These are phyloP conservation scores for Triticum aestivum DNA, from an alignment of 176 grass and related monocot species.

Conservation along the genomic window DNA sequence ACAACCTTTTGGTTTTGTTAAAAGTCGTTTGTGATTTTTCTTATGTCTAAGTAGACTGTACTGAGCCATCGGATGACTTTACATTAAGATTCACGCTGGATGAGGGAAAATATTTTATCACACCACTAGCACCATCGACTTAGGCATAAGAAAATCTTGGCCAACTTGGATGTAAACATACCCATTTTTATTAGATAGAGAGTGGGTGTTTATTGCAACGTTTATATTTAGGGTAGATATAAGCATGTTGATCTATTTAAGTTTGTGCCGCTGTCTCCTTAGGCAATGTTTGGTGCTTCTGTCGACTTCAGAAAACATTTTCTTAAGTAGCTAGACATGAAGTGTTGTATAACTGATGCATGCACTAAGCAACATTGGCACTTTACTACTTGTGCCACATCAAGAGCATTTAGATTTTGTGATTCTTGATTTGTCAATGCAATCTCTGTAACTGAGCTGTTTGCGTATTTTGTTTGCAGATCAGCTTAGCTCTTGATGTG, in stretches of 20 bases:
- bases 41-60: too few species aligned
- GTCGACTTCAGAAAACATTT: not conserved
- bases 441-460: conserved; percentile 9
- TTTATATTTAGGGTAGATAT: too few species aligned
- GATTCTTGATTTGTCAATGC: not conserved
- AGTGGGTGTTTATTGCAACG: too few species aligned
- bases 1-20: too few species aligned
- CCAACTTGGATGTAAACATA: too few species aligned
- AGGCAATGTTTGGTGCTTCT: not conserved
- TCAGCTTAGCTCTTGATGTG: conserved; percentile 70
- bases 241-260: not conserved
- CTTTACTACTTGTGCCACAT: conserved; percentile 8
- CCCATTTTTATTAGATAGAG: too few species aligned
- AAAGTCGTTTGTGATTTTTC: too few species aligned
- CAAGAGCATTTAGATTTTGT: not conserved
- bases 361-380: not conserved
- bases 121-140: too few species aligned
- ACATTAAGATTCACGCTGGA: too few species aligned
- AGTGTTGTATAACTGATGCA: conserved; percentile 9
- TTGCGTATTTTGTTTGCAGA: conserved; percentile 50
- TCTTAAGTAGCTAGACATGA: not conserved
- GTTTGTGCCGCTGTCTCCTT: not conserved
- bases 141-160: too few species aligned
- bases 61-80: too few species aligned
- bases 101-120: too few species aligned